phyloP scores from a whole-genome alignment of 129 eudicot genomes.

The Flaveria ramosissima region DNA sequence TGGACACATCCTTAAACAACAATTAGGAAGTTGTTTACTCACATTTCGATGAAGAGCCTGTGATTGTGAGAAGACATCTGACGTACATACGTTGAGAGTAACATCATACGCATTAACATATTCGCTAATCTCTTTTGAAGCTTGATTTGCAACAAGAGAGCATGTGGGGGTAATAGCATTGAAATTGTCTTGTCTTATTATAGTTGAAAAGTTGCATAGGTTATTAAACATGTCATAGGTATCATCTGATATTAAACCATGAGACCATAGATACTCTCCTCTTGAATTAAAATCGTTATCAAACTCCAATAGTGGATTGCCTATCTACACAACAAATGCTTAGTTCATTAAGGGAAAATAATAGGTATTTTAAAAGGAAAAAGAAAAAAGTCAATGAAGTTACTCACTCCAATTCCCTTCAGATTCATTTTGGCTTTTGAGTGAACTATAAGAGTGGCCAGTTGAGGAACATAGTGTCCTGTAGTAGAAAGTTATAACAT shows the following conservation, averaged over 20 bases:
- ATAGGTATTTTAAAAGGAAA: not conserved
- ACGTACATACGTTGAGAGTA: conserved; percentile 12
- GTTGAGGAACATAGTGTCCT: conserved; percentile 98
- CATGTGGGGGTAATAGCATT: not conserved
- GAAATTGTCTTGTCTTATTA: conserved; percentile 20
- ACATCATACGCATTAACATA: not conserved
- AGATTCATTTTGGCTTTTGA: conserved; percentile 68
- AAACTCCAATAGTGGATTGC: conserved; percentile 90
- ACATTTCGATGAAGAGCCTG: conserved; percentile 16
- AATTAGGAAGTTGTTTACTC: not conserved
- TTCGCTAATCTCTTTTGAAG: conserved; percentile 12
- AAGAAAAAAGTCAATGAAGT: not conserved
- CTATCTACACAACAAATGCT: conserved; percentile 52
- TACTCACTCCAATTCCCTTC: conserved; percentile 84
- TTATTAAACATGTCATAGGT: conserved; percentile 51
- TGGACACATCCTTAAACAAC: not conserved
- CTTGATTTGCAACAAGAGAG: conserved; percentile 7
- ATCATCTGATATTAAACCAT: conserved; percentile 82
- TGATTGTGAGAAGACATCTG: conserved; percentile 11
- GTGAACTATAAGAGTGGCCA: conserved; percentile 61
- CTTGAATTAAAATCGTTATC: conserved; percentile 73
- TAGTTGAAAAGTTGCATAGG: conserved; percentile 71
- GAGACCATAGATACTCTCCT: conserved; percentile 81
- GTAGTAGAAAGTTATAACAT: conserved; percentile 12
- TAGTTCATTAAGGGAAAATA: conserved; percentile 8